These are phyloP conservation scores for Dacryopinax spathularia DNA, from an alignment of 768 basidiomycete species.

Conservation along the genomic window DNA sequence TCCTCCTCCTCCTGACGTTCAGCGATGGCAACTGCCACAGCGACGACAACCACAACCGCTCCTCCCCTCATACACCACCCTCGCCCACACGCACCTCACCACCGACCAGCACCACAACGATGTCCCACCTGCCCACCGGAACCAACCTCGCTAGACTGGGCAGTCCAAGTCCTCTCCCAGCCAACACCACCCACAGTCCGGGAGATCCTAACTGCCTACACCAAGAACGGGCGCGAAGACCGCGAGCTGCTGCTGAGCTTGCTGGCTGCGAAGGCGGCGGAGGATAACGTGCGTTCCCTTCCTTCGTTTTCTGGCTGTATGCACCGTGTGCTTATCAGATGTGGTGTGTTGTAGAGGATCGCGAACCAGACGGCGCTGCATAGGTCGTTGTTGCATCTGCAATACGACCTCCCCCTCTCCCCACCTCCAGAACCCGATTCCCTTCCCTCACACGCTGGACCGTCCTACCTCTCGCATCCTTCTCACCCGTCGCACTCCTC, in stretches of 20 bases:
- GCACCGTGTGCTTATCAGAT: neutral
- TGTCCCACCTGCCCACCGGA: neutral
- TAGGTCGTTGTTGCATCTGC: neutral
- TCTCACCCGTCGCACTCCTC: too few relatives aligned
- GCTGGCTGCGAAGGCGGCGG: constrained; percentile 81
- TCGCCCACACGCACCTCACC: neutral
- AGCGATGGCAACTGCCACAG: neutral
- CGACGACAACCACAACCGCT: neutral
- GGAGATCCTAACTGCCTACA: constrained; percentile 78
- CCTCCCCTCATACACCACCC: too few relatives aligned
- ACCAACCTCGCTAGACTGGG: neutral
- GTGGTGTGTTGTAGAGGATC: neutral
- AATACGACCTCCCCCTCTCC: constrained; percentile 1
- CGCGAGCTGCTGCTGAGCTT: constrained; percentile 81
- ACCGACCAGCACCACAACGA: too few relatives aligned
- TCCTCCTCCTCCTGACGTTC: neutral
- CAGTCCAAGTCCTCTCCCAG: constrained; percentile 7
- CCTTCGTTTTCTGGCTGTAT: neutral
- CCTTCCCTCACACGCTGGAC: neutral
- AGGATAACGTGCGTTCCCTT: constrained; percentile 59
- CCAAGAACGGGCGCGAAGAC: constrained; percentile 76
- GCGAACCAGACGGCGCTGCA: neutral
- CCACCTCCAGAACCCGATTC: neutral
- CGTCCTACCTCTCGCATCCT: neutral
- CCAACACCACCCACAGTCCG: constrained; percentile 65